Evolutionary conservation across 1,284 basidiomycete genomes (phyloP).

Genomic region (Trichosporon sp.): DNA sequence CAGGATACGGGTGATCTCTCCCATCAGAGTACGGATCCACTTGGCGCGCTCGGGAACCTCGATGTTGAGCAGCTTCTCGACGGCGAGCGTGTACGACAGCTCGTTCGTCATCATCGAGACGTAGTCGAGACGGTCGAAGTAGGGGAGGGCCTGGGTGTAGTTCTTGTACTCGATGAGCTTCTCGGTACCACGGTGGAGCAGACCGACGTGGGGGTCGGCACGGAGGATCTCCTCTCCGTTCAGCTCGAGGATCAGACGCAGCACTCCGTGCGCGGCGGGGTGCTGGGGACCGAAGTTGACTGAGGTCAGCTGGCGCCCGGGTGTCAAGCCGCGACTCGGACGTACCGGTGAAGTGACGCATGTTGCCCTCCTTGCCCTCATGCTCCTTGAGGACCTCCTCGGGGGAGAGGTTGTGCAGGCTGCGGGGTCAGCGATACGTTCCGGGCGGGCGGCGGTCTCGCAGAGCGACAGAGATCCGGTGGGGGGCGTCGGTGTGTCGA

Average conservation of each 20-base stretch:
- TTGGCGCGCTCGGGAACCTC: constrained; percentile 97
- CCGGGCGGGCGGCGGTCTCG: neutral
- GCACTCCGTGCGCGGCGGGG: constrained; percentile 96
- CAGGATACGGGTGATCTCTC: constrained; percentile 92
- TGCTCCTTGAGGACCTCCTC: constrained; percentile 72
- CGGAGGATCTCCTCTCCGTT: constrained; percentile 94
- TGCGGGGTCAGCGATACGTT: constrained; percentile 15
- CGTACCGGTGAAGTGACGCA: constrained; percentile 84
- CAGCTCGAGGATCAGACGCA: constrained; percentile 94
- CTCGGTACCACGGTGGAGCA: constrained; percentile 95
- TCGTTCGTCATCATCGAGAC: constrained; percentile 99
- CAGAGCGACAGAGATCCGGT: constrained; percentile 4
- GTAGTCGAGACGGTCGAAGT: constrained; percentile 98
- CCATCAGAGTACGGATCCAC: constrained; percentile 97
- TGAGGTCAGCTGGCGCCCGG: constrained; percentile 35
- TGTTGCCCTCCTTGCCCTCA: constrained; percentile 69
- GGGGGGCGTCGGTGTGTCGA: neutral
- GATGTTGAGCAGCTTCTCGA: constrained; percentile 97
- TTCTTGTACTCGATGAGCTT: constrained; percentile 99
- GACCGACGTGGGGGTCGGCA: constrained; percentile 88
- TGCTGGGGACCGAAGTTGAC: constrained; percentile 97
- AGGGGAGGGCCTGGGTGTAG: constrained; percentile 95
- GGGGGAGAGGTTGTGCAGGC: constrained; percentile 68
- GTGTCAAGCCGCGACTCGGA: neutral
- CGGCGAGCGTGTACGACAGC: constrained; percentile 91